Evolutionary conservation across 805 yeast species (phyloP).

Genomic region (Starmerella floricola): DNA sequence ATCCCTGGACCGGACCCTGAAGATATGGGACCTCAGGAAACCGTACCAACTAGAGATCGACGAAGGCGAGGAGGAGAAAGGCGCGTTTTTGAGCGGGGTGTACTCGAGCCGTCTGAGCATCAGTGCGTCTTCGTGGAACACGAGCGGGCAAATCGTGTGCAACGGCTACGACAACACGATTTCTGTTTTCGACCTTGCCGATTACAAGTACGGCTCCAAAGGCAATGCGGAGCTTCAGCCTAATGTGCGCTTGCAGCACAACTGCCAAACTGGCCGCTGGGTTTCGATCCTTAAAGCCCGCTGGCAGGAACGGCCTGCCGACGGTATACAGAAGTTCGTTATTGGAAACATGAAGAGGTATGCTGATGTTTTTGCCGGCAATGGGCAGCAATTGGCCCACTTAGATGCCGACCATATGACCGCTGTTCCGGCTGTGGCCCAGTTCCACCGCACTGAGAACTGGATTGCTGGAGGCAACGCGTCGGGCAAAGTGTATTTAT

Average conservation of each 20-base stretch:
- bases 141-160: constrained; percentile 57
- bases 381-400: constrained; percentile 71
- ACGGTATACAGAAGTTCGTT: constrained; percentile 67
- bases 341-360: constrained; percentile 89
- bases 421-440: constrained; percentile 84
- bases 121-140: constrained; percentile 74
- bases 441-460: constrained; percentile 72
- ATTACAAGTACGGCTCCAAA: constrained; percentile 20
- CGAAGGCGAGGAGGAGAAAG: constrained; percentile 14
- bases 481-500: constrained; percentile 74
- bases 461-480: constrained; percentile 94
- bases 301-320: constrained; percentile 69
- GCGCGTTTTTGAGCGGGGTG: constrained; percentile 37
- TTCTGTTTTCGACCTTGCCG: constrained; percentile 48
- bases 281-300: constrained; percentile 78
- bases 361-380: constrained; percentile 66
- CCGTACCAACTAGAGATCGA: constrained; percentile 14
- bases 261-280: constrained; percentile 97
- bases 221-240: constrained; percentile 37
- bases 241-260: constrained; percentile 56
- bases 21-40: constrained; percentile 72
- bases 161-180: constrained; percentile 89
- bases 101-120: constrained; percentile 69
- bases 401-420: constrained; percentile 51
- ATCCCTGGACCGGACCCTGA: constrained; percentile 72